phyloP scores from a whole-genome alignment of 345 rosid species.

The Cardamine occulta region DNA sequence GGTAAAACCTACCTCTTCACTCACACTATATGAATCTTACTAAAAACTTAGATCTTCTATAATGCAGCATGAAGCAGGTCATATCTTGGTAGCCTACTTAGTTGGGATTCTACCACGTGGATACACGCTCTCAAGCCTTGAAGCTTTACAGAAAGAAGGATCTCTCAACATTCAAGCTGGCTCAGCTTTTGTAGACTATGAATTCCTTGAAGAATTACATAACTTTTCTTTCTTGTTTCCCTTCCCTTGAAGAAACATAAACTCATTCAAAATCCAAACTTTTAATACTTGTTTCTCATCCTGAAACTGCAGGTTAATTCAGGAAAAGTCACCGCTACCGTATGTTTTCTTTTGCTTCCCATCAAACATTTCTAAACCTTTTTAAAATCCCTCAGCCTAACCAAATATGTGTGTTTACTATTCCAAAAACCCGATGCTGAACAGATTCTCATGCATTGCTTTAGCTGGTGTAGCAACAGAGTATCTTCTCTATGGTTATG shows the following conservation, averaged over 20 bases:
- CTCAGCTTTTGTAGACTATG: constrained; percentile 85
- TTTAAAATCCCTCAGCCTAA: not conserved
- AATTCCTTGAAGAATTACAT: constrained; percentile 84
- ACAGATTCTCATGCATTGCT: constrained; percentile 90
- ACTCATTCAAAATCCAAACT: constrained; percentile 26
- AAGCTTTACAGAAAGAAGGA: constrained; percentile 86
- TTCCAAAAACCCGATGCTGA: constrained; percentile 61
- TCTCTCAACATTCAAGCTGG: constrained; percentile 95
- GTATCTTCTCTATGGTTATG: constrained; percentile 71
- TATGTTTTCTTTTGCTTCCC: constrained; percentile 44
- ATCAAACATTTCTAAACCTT: not conserved
- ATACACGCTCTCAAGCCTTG: constrained; percentile 74
- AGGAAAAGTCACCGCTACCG: constrained; percentile 77
- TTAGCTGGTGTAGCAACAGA: constrained; percentile 87
- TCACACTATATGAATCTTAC: not conserved
- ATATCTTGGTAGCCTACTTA: constrained; percentile 88
- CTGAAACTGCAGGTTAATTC: constrained; percentile 60
- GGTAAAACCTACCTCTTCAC: constrained; percentile 44
- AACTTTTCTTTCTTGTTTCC: constrained; percentile 9
- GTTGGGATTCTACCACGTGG: constrained; percentile 81
- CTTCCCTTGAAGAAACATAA: not conserved
- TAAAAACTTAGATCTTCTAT: not conserved
- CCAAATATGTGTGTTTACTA: not conserved
- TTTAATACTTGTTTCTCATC: constrained; percentile 23
- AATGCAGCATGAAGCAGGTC: constrained; percentile 97